Evolutionary conservation across 2,329 filamentous ascomycete genomes (phyloP).

Genomic region (Gaeumannomyces sp.): DNA sequence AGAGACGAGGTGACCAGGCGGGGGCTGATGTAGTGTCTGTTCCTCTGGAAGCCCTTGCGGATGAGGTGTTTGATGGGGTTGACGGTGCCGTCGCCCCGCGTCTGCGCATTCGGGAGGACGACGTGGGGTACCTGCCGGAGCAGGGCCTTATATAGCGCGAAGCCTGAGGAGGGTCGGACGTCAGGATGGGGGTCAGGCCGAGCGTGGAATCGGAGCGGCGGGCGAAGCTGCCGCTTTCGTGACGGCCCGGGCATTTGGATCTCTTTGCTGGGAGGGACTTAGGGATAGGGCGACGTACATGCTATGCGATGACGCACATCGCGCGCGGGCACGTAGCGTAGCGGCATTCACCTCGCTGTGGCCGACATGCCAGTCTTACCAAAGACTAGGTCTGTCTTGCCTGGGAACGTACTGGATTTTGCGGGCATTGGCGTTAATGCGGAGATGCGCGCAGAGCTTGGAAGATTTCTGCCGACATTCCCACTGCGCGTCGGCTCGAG

Average conservation of each 20-base stretch:
- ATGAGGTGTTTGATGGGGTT: conserved; percentile 52
- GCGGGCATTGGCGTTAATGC: no score
- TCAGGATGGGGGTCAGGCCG: neutral
- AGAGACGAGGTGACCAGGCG: conserved; percentile 58
- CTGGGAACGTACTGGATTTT: no score
- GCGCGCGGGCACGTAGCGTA: conserved; percentile 40
- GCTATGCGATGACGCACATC: conserved; percentile 48
- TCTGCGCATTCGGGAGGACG: conserved; percentile 43
- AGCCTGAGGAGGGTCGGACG: conserved; percentile 36
- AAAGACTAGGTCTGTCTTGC: neutral
- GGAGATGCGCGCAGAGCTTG: no score
- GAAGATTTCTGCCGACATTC: no score
- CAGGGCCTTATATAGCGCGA: conserved; percentile 68
- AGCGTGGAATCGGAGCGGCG: no score
- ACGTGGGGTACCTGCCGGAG: conserved; percentile 50
- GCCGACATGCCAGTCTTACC: neutral
- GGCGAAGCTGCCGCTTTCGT: neutral
- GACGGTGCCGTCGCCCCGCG: conserved; percentile 21
- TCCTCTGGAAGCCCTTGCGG: conserved; percentile 55
- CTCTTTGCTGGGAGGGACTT: neutral
- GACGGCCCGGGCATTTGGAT: neutral
- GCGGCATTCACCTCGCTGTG: conserved; percentile 26
- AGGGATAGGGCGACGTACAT: conserved; percentile 26
- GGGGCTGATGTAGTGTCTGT: conserved; percentile 50
- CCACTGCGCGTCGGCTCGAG: no score